These are phyloP conservation scores for Saprolegnia diclina DNA, from an alignment of 352 stramenopile genomes.

Conservation along the genomic window DNA sequence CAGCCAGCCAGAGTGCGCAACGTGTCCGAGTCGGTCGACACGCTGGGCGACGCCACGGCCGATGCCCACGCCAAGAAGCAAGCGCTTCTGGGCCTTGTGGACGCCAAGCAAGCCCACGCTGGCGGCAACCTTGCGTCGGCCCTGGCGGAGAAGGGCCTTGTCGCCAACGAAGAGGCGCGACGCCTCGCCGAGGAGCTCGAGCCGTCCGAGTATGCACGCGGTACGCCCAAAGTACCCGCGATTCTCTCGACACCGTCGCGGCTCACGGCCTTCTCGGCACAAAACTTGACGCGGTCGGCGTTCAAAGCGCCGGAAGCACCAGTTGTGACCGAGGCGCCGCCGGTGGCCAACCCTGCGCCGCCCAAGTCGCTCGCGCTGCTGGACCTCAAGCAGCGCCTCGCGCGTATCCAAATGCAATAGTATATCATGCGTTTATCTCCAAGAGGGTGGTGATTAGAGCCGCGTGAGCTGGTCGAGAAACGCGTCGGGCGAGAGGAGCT, in stretches of 20 bases:
- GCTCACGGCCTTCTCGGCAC: neutral
- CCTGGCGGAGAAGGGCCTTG: neutral
- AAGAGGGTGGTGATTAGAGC: neutral
- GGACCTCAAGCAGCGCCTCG: constrained; percentile 19
- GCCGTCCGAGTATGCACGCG: neutral
- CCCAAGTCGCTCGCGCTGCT: constrained; percentile 17
- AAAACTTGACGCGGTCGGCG: neutral
- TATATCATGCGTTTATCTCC: neutral
- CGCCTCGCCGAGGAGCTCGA: constrained; percentile 6
- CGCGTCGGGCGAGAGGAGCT: constrained; percentile 82
- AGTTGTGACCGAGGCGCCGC: neutral
- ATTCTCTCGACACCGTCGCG: neutral
- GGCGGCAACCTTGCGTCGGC: neutral
- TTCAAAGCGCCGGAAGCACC: no score
- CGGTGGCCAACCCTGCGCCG: neutral
- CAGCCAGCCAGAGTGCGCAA: neutral
- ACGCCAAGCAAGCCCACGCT: neutral
- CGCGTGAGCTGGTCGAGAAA: constrained; percentile 78
- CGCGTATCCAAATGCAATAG: constrained; percentile 14
- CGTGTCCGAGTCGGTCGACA: neutral
- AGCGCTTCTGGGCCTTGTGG: neutral
- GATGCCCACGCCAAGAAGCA: constrained; percentile 1
- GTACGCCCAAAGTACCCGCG: neutral
- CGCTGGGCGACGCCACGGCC: neutral
- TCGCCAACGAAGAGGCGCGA: constrained; percentile 1